These are phyloP conservation scores for Arachis stenosperma DNA, from an alignment of 306 rosid genomes.

Conservation along the genomic window DNA sequence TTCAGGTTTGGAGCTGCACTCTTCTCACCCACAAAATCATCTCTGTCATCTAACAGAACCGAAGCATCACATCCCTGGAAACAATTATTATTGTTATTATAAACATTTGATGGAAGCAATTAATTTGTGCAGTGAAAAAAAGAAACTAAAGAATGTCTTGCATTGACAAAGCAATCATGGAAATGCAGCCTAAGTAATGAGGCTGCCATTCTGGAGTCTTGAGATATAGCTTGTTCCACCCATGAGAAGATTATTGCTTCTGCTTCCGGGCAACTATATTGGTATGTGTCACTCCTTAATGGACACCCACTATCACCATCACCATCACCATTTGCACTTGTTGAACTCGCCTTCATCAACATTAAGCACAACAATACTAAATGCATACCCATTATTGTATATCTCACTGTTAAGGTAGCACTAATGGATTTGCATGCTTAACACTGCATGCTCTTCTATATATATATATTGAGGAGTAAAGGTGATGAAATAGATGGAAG, in stretches of 20 bases:
- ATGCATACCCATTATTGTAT: slow-evolving; percentile 22
- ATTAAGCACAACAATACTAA: slow-evolving; percentile 41
- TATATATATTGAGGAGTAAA: slow-evolving; percentile 11
- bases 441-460: slow-evolving; percentile 32
- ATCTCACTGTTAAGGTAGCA: not conserved
- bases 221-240: slow-evolving; percentile 54
- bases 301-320: slow-evolving; percentile 43
- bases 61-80: slow-evolving; percentile 89
- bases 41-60: slow-evolving; percentile 69
- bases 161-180: slow-evolving; percentile 93
- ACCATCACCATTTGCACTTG: slow-evolving; percentile 48
- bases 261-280: slow-evolving; percentile 63
- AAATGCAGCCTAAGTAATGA: slow-evolving; percentile 87
- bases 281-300: slow-evolving; percentile 43
- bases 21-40: slow-evolving; percentile 73
- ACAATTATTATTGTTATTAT: not conserved
- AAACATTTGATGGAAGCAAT: too few relatives aligned
- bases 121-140: too few relatives aligned
- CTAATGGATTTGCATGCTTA: slow-evolving; percentile 22
- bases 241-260: slow-evolving; percentile 68
- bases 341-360: slow-evolving; percentile 46
- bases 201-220: slow-evolving; percentile 88
- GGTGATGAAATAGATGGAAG: slow-evolving; percentile 25
- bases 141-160: slow-evolving; percentile 38
- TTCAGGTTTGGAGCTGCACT: slow-evolving; percentile 84